Percentiles rank a stretch among this genome's conserved stretches.
Evolutionary conservation across 1,284 basidiomycete species (phyloP).

Genomic region (Abortiporus biennis): DNA sequence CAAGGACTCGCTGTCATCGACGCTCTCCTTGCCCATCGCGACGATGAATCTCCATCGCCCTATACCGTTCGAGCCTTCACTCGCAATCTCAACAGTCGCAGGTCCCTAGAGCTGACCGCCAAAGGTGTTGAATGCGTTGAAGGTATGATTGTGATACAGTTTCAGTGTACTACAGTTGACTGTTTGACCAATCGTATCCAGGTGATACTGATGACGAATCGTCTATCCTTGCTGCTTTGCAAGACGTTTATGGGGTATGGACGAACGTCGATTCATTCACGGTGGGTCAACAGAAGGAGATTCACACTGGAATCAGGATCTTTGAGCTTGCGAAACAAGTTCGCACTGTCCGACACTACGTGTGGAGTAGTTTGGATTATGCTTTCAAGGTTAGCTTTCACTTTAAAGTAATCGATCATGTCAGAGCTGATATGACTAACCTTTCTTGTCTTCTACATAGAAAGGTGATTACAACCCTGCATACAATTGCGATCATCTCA

Average conservation of each 20-base stretch:
- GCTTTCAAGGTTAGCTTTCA: constrained; percentile 30
- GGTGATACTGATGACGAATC: constrained; percentile 20
- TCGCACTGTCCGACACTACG: constrained; percentile 31
- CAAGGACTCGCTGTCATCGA: constrained; percentile 40
- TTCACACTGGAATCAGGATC: constrained; percentile 35
- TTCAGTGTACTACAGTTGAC: too few species aligned
- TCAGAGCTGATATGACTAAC: not conserved
- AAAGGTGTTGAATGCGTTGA: constrained; percentile 35
- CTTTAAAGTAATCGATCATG: constrained; percentile 12
- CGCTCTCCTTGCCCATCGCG: constrained; percentile 29
- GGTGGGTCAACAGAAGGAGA: constrained; percentile 37
- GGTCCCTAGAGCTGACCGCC: constrained; percentile 29
- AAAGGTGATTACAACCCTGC: constrained; percentile 17
- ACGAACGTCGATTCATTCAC: constrained; percentile 43
- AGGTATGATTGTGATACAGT: too few species aligned
- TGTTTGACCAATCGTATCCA: too few species aligned
- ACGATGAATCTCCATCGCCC: constrained; percentile 34
- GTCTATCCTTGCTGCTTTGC: constrained; percentile 27
- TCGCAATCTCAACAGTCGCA: constrained; percentile 28
- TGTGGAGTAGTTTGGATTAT: constrained; percentile 40
- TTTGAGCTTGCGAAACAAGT: constrained; percentile 37
- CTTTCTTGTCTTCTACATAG: constrained; percentile 7
- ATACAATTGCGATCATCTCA: constrained; percentile 30
- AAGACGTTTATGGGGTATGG: constrained; percentile 38
- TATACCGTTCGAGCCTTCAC: constrained; percentile 42